Conservation (phyloP, 352 stramenopile genomes). For the Peronospora farinosa region DNA sequence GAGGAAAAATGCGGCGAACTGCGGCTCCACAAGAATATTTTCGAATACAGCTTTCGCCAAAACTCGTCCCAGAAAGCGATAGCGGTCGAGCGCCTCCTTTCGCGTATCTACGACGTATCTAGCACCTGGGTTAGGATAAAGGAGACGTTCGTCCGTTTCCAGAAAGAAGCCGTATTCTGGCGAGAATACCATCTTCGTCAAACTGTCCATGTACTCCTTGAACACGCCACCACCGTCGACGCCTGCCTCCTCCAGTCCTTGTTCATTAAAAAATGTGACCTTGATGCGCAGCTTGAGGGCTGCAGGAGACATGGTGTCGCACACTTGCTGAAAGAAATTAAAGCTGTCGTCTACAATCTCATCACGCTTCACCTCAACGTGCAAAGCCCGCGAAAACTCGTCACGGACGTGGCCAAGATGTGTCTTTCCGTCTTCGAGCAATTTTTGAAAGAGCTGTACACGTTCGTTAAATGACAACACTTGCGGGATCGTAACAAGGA, state of each 20-base stretch:
- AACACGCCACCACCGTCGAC: constrained; percentile 97
- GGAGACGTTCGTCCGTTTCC: constrained; percentile 63
- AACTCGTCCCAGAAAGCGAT: constrained; percentile 92
- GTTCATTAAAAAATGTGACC: constrained; percentile 90
- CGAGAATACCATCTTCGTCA: constrained; percentile 89
- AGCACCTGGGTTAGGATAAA: constrained; percentile 93
- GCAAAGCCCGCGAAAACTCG: constrained; percentile 48
- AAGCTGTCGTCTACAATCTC: constrained; percentile 91
- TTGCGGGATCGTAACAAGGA: constrained; percentile 72
- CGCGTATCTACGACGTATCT: constrained; percentile 58
- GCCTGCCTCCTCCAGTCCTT: constrained; percentile 90
- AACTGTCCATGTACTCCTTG: constrained; percentile 93
- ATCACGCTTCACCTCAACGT: constrained; percentile 62
- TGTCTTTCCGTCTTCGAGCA: constrained; percentile 58
- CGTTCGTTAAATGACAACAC: constrained; percentile 76
- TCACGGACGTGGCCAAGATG: constrained; percentile 41
- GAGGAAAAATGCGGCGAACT: constrained; percentile 96
- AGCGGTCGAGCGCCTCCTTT: constrained; percentile 85
- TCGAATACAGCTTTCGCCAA: constrained; percentile 95
- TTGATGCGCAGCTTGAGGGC: constrained; percentile 88
- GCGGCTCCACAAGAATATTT: constrained; percentile 93
- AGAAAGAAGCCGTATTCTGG: constrained; percentile 80
- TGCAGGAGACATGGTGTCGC: constrained; percentile 43
- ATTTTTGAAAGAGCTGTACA: constrained; percentile 67
- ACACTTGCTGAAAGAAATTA: constrained; percentile 60